Base-by-base conservation (phyloP, 345 rosid species). In the Citrus mangshanensis region DNA sequence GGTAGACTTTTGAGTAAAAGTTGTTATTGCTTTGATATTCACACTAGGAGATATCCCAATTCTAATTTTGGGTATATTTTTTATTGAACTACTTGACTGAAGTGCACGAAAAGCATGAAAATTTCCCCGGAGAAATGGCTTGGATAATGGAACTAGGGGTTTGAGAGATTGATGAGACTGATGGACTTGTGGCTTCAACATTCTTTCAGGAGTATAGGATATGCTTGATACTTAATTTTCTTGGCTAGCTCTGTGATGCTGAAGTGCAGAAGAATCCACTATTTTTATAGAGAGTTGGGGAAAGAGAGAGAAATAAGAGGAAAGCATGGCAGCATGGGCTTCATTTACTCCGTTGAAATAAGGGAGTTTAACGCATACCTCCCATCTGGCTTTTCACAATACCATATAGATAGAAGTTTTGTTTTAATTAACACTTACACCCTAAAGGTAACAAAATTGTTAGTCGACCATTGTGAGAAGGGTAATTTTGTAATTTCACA, bases 161-260 rank as follows among this genome's bases (percentile, higher is more conserved):
- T 65, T 79, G 74, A 73, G 32, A n/a, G 82, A 21, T 9, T 51
- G 46, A 40, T 40, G 54, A 55, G 84, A 59, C 27, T 62, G 78
- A 14, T 81, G 24, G 30, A 77, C 59, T 22, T 81, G 83, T 35
- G 84, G 78, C 65, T 81, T 83, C 88, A 85, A 68, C 89, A 87
- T 89, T 72, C 18, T 24, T 63, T 24, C 2, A n/a, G 0, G 12
- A 21, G 46, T 22, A 0, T 1, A 27, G 55, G 55, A n/a, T 7
- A 59, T n/a, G 27, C 27, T 59, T 19, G 25, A 5, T 21, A 56
- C 25, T 8, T 59, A 25, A 10, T 7, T 59, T 4, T 4, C 2
- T 65, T 65, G 9, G 69, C 38, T 22, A 22, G 30, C 37, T 28
- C 28, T 25, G 74, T 16, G 37, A 27, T 21, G 27, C 0, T 37